Percentiles rank a stretch among this genome's conserved stretches.
Conservation (phyloP, 257 asterid genomes). For the Avicennia marina region DNA sequence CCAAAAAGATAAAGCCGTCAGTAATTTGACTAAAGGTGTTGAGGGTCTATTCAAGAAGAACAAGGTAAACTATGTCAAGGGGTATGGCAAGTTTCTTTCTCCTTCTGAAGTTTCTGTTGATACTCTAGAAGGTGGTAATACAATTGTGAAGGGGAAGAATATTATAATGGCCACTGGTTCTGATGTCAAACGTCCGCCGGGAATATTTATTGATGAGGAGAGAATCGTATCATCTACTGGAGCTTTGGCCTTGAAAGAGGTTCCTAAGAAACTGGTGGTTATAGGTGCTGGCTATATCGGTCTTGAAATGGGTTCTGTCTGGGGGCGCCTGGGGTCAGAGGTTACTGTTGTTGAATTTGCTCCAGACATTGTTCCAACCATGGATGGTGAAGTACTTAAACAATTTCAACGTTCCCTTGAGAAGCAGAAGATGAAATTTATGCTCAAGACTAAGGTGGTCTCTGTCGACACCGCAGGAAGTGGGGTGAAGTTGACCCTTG, state of each 20-base stretch:
- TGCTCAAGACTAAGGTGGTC: constrained; percentile 90
- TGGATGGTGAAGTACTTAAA: constrained; percentile 87
- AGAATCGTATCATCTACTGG: constrained; percentile 65
- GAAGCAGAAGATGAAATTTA: constrained; percentile 95
- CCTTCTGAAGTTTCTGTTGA: constrained; percentile 89
- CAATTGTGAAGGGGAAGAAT: constrained; percentile 85
- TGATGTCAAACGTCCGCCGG: constrained; percentile 66
- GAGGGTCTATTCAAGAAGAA: constrained; percentile 98
- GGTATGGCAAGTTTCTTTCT: constrained; percentile 90
- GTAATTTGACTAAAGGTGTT: constrained; percentile 83
- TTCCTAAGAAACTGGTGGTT: constrained; percentile 81
- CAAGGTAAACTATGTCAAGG: constrained; percentile 89
- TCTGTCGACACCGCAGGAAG: constrained; percentile 74
- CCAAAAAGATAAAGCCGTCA: constrained; percentile 94
- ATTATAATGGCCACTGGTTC: constrained; percentile 95
- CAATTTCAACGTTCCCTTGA: constrained; percentile 89
- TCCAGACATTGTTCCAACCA: constrained; percentile 83
- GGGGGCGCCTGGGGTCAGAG: constrained; percentile 99
- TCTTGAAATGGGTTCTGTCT: constrained; percentile 98
- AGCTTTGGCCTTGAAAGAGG: constrained; percentile 59
- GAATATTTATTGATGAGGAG: constrained; percentile 64
- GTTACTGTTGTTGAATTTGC: constrained; percentile 91
- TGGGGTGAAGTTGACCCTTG: constrained; percentile 75
- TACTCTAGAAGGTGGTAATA: constrained; percentile 66
- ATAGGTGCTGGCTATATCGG: constrained; percentile 98